Percentiles rank a stretch among this genome's conserved stretches.
Evolutionary conservation across 2,329 filamentous ascomycete genomes (phyloP).

Genomic region (Claviceps maximensis): DNA sequence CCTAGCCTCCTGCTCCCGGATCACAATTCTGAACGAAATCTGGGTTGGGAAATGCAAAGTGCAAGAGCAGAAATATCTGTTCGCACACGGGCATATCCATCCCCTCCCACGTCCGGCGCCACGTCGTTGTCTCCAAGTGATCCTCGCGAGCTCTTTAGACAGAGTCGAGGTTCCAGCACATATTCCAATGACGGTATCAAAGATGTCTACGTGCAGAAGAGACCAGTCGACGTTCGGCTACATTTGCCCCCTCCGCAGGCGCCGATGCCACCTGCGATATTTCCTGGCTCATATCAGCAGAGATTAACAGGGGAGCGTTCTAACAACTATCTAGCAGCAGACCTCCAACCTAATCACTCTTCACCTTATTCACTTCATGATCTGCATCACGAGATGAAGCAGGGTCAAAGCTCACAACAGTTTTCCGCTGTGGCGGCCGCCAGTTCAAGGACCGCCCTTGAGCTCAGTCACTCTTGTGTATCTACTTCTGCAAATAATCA

Average conservation of each 20-base stretch:
- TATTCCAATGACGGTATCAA: constrained; percentile 30
- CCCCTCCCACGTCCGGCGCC: constrained; percentile 63
- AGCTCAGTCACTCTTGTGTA: constrained; percentile 16
- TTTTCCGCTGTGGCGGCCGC: constrained; percentile 11
- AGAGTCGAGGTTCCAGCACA: constrained; percentile 30
- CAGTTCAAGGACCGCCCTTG: constrained; percentile 7
- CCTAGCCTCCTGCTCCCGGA: constrained; percentile 42
- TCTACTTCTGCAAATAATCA: constrained; percentile 30
- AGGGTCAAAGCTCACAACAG: constrained; percentile 6
- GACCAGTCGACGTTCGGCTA: constrained; percentile 12
- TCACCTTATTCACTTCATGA: constrained; percentile 14
- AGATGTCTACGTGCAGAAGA: constrained; percentile 31
- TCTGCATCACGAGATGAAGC: constrained; percentile 5
- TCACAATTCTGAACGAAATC: constrained; percentile 30
- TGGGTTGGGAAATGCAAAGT: constrained; percentile 4
- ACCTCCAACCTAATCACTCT: constrained; percentile 14
- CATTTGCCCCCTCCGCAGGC: constrained; percentile 13
- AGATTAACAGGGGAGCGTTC: constrained; percentile 11
- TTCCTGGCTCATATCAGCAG: constrained; percentile 12
- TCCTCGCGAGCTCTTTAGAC: constrained; percentile 43
- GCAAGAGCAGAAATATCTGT: constrained; percentile 33
- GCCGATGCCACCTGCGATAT: constrained; percentile 11
- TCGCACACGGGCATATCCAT: constrained; percentile 50
- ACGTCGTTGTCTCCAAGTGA: constrained; percentile 45
- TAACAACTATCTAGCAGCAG: constrained; percentile 14